Conservation (phyloP, 2,329 filamentous ascomycete species). For the Intubia oerlemansii region DNA sequence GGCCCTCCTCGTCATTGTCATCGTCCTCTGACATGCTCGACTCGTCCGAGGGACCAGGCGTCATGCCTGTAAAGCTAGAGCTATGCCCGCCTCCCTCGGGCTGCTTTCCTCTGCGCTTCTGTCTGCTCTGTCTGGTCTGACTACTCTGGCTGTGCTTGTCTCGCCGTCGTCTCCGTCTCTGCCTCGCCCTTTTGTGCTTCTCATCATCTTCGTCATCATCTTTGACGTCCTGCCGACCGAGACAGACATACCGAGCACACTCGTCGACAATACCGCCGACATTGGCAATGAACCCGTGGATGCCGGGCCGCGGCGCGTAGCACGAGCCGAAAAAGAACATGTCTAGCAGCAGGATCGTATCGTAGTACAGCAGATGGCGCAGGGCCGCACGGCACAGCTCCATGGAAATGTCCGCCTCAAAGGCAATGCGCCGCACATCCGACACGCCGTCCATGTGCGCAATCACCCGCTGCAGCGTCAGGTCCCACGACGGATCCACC, state of each 20-base stretch:
- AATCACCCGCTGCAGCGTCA: constrained; percentile 61
- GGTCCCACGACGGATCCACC: constrained; percentile 48
- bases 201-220: neutral
- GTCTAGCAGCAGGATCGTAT: constrained; percentile 74
- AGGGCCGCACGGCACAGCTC: constrained; percentile 72
- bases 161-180: neutral
- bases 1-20: neutral
- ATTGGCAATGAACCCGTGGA: constrained; percentile 62
- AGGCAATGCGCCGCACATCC: constrained; percentile 70
- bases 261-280: constrained; percentile 59
- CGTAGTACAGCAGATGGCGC: constrained; percentile 81
- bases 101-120: too few relatives aligned
- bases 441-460: constrained; percentile 79
- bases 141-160: too few relatives aligned
- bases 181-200: constrained; percentile 1
- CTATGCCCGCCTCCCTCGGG: too few relatives aligned
- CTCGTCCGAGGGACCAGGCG: too few relatives aligned
- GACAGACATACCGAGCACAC: constrained; percentile 63
- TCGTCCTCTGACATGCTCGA: too few relatives aligned
- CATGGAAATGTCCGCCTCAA: constrained; percentile 67
- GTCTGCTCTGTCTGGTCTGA: too few relatives aligned
- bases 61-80: too few relatives aligned
- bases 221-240: constrained; percentile 2
- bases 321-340: constrained; percentile 88
- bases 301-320: constrained; percentile 62